phyloP scores from a whole-genome alignment of 805 yeast species.

The Candida schatavii region DNA sequence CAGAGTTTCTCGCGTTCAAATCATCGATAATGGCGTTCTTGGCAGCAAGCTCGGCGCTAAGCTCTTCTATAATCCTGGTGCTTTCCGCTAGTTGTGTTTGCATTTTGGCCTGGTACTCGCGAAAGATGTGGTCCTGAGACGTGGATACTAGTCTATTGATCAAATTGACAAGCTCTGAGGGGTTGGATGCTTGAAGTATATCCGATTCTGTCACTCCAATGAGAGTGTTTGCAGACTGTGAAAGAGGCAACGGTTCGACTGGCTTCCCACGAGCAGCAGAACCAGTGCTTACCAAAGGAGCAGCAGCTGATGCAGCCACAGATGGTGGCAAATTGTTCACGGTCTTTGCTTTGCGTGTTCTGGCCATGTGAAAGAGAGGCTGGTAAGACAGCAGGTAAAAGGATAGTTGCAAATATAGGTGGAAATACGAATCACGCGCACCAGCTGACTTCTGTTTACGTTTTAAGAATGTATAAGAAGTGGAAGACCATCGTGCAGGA shows the following conservation, averaged over 20 bases:
- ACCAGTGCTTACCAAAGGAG: not conserved
- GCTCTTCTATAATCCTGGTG: constrained; percentile 19
- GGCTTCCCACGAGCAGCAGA: too few relatives aligned
- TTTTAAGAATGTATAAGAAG: too few relatives aligned
- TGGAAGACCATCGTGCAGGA: too few relatives aligned
- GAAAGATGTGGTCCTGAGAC: constrained; percentile 2
- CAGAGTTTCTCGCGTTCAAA: constrained; percentile 8
- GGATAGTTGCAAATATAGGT: too few relatives aligned
- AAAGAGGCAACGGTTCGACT: too few relatives aligned
- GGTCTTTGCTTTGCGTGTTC: constrained; percentile 7
- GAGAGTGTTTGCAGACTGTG: not conserved
- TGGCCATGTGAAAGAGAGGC: constrained; percentile 6
- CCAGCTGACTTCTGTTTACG: too few relatives aligned
- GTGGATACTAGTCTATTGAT: constrained; percentile 2
- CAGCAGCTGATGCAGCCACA: not conserved
- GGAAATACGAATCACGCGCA: too few relatives aligned
- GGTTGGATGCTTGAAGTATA: constrained; percentile 3
- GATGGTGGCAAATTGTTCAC: not conserved
- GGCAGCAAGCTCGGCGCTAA: constrained; percentile 22
- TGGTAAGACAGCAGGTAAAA: too few relatives aligned
- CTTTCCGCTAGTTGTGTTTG: constrained; percentile 16
- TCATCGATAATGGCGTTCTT: constrained; percentile 28
- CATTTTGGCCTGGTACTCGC: constrained; percentile 8
- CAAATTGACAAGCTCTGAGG: not conserved
- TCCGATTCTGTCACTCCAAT: constrained; percentile 1